Evolutionary conservation across 208 protist genomes (phyloP), one percentile per base, ranked within the genome.

Genomic region (Crithidia brevicula): DNA sequence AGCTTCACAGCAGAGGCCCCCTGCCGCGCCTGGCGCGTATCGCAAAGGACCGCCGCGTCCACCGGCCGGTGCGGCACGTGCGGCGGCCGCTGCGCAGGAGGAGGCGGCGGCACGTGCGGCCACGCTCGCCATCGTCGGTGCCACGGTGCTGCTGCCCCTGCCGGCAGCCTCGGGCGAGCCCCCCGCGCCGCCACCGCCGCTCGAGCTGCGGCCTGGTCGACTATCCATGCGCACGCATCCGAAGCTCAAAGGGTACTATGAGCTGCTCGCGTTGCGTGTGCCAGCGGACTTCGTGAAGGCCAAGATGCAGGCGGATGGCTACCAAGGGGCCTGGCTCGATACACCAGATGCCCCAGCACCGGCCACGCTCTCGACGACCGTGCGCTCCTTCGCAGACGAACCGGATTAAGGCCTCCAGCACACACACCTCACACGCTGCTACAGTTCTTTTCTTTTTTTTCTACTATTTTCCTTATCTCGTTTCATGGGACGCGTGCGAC

Each of bases 281-380:
- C 83, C 81, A 0, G 45, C 54, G 16, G 64, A 30, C 6, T 74
- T 60, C 25, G 70, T 95, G 31, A 81, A 82, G 65, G 75, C 57
- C 43, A 85, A 88, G 64, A 93, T 92, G 84, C 30, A 72, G 52
- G 67, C 50, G 28, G 85, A 92, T 52, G 87, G 85, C 18, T 65
- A 85, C 52, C 43, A 83, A 43, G 74, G 74, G 3, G 74, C 71
- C 59, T 91, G 88, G 84, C 73, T 93, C 25, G 81, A 88, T 47
- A 84, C 80, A 6, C 87, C 90, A 6, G 70, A 91, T 36, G 83
- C 75, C 0, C 53, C 73, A 2, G 77, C 85, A 7, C 86, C 87
- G 18, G 13, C 54, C 6, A 58, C 53, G 2, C 45, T 91, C 33
- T 61, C 81, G 4, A 28, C 67, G 10, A 63, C 25, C 0, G 61